A percentile compares a stretch with the other conserved stretches of the same genome.
Evolutionary conservation across 2,329 filamentous ascomycete genomes (phyloP).

Genomic region (Diplodia seriata): DNA sequence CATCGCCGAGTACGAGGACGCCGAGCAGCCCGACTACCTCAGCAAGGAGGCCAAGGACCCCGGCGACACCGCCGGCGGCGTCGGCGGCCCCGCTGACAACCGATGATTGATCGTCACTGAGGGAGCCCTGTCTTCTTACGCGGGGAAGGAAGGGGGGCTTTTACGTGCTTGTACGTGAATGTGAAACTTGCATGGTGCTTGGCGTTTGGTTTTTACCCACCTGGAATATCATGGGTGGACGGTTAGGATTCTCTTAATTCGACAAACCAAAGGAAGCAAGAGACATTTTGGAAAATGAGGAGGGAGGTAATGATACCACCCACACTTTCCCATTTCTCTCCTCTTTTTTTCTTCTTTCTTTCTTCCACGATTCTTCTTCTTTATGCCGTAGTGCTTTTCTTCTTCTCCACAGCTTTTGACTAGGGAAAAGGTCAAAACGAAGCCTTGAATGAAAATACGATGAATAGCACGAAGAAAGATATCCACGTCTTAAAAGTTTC

Average conservation of each 20-base stretch:
- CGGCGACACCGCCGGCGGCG: slow-evolving; percentile 1
- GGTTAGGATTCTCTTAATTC: slow-evolving; percentile 1
- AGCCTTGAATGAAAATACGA: neutral
- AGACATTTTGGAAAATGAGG: neutral
- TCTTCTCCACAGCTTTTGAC: neutral
- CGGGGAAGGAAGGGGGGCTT: neutral
- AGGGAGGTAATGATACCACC: slow-evolving; percentile 6
- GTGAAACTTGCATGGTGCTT: slow-evolving; percentile 21
- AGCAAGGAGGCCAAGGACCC: slow-evolving; percentile 65
- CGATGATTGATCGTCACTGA: neutral
- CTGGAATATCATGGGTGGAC: neutral
- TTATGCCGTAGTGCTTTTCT: neutral
- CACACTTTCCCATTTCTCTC: neutral
- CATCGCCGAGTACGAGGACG: slow-evolving; percentile 94
- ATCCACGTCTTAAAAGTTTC: neutral
- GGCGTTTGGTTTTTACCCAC: slow-evolving; percentile 11
- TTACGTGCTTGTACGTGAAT: neutral
- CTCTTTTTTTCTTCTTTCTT: neutral
- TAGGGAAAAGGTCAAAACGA: neutral
- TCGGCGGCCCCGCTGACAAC: neutral
- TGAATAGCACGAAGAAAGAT: slow-evolving; percentile 1
- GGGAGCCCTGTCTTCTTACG: neutral
- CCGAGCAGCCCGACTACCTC: slow-evolving; percentile 88
- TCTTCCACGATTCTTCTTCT: slow-evolving; percentile 1
- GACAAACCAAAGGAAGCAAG: neutral